phyloP scores from a whole-genome alignment of 1,284 basidiomycete species.

The Rhodotorula sp. region DNA sequence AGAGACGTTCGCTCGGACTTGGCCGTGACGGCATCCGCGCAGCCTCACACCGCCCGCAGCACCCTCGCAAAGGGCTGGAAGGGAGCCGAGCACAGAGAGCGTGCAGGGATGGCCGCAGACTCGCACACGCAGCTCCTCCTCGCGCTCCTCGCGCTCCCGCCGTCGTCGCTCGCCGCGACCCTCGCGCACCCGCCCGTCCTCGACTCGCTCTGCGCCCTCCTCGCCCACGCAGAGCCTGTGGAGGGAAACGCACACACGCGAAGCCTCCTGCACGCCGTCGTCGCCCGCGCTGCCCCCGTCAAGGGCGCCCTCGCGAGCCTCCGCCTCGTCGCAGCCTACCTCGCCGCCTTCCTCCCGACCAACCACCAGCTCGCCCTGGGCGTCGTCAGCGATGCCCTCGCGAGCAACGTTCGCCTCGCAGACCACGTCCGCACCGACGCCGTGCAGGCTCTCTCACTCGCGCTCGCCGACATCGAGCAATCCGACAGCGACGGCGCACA shows the following conservation, averaged over 20 bases:
- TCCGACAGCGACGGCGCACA: background rate
- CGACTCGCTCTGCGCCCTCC: constrained; percentile 1
- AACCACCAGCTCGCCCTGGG: background rate
- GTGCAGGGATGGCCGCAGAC: background rate
- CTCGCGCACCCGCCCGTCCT: background rate
- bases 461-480: background rate
- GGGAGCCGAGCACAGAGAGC: too few relatives aligned
- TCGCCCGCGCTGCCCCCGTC: constrained; percentile 1
- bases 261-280: constrained; percentile 11
- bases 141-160: background rate
- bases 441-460: background rate
- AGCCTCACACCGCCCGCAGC: too few relatives aligned
- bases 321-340: constrained; percentile 22
- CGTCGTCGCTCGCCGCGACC: background rate
- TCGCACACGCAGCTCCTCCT: background rate
- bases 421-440: background rate
- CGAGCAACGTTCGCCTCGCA: constrained; percentile 6
- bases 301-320: constrained; percentile 2
- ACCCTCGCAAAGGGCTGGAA: too few relatives aligned
- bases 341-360: constrained; percentile 2
- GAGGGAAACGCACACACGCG: background rate
- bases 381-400: constrained; percentile 1
- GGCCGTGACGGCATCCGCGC: too few relatives aligned
- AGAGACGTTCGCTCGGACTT: too few relatives aligned
- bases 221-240: background rate